Evolutionary conservation across 768 basidiomycete species (phyloP), one percentile per base, ranked within the genome.

Genomic region (Strobilomyces echinocephalus): DNA sequence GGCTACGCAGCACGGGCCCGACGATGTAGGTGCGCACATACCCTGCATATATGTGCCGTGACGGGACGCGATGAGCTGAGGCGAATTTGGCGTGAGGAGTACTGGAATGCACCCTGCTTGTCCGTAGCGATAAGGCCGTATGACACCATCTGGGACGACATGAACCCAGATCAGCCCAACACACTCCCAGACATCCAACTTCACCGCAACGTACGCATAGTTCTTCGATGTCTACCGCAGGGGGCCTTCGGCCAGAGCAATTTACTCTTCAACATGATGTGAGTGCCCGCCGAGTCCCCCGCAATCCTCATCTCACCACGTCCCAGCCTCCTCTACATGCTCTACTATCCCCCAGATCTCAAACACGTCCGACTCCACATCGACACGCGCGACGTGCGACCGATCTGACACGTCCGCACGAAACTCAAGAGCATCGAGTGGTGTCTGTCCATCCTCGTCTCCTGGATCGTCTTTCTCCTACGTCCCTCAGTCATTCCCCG

Each of bases 301-400:
- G 4, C 24, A 24, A 24, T 4, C 36, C 16, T 21, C 41, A 30
- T 48, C 14, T 47, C 24, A 16, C 43, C 20, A 14, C 26, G 8
- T n/a, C 8, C 59, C 11, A 97, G 95, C 41, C 77, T 95, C 0
- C 81, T 99, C 2, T 98, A 90, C 73, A 85, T 99, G 74, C 74
- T 88, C 38, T 98, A 94, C 75, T 98, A 91, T 67, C 97, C 97
- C 0, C 72, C 78, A 7, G 82, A 89, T 62, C 82, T 88, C 64
- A 97, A 95, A 71, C 89, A 85, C 64, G 70, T 72, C 44, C 70
- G 75, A 44, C 60, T 78, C 9, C 69, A 73, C 46, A 63, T 75
- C n/a, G 71, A 76, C 50, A 56, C 69, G 0, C 71, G 78, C 38
- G 76, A 79, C 48, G 62, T 68, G 11, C 74, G 71, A 14, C 76